Evolutionary conservation across 192 early-diverging fungal genomes (phyloP), one percentile per base, ranked within the genome.

Genomic region (Fimicolochytrium jonesii): DNA sequence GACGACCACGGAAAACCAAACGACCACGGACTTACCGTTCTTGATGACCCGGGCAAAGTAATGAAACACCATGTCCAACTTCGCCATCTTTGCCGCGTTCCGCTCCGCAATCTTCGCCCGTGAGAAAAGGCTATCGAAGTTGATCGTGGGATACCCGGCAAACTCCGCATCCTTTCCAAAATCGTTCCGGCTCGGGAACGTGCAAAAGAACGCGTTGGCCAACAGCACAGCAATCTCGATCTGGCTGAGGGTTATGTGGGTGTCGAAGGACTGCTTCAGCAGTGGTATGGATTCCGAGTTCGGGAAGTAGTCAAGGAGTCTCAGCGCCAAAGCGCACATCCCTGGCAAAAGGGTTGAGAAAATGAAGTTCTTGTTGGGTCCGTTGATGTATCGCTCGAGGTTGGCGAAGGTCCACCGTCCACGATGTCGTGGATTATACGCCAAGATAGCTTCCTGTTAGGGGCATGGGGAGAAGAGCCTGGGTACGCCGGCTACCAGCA

Each of bases 171-270:
- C 29, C 0, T 49, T 47, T 34, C 64, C 10, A 6, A 29, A 11
- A 44, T 74, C 68, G 29, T 58, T 62, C 11, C 62, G 74, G 22
- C 56, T 60, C 3, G 70, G 68, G 56, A 73, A 66, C 20, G 71
- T 76, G 42, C 74, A 69, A 50, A 77, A 74, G 58, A 79, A 79
- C n/a, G 77, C 74, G 35, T 77, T 74, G 13, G 74, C 71, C 2
- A 79, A 43, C 5, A 79, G 43, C 18, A 30, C 71, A 0, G 69
- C 63, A 26, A 77, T 58, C 74, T 78, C 33, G 35, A 46, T 49
- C 48, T 79, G 77, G 28, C 37, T 64, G 18, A 79, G 45, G 1
- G 77, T 79, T n/a, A 79, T 42, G 25, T 74, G 73, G 2, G 23
- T 46, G 39, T 70, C 48, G 4, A 47, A 22, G 5, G 71, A 71